Conservation (phyloP, 2,329 filamentous ascomycete species). For the Pleurostoma richardsiae region DNA sequence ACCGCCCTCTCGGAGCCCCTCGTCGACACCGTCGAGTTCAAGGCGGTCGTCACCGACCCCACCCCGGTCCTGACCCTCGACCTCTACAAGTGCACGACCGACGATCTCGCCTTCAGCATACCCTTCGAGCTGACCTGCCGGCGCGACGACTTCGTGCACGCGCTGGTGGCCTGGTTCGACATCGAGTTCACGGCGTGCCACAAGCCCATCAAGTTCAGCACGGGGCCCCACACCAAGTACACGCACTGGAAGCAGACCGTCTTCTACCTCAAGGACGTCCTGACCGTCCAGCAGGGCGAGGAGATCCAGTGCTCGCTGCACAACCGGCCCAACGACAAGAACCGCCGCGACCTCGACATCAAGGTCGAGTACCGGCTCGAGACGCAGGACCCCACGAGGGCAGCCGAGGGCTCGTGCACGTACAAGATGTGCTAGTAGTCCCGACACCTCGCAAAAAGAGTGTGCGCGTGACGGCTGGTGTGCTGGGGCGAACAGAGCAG, state of each 20-base stretch:
- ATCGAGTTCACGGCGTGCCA: slow-evolving; percentile 98
- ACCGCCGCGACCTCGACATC: slow-evolving; percentile 92
- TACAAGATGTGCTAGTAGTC: slow-evolving; percentile 70
- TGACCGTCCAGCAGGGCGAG: slow-evolving; percentile 88
- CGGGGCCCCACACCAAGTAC: slow-evolving; percentile 96
- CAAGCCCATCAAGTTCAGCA: slow-evolving; percentile 95
- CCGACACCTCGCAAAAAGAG: background rate
- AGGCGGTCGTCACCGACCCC: slow-evolving; percentile 93
- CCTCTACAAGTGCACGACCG: slow-evolving; percentile 81
- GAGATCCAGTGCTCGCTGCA: slow-evolving; percentile 66
- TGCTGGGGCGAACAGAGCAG: too few relatives aligned
- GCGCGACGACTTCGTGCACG: slow-evolving; percentile 92
- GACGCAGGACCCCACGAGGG: slow-evolving; percentile 67
- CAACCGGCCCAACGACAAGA: slow-evolving; percentile 89
- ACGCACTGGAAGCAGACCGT: slow-evolving; percentile 99
- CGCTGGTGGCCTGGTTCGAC: slow-evolving; percentile 97
- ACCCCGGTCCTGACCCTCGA: slow-evolving; percentile 81
- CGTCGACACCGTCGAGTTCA: slow-evolving; percentile 95
- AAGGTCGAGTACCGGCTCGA: slow-evolving; percentile 76
- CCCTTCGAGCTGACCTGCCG: slow-evolving; percentile 73
- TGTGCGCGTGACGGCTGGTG: too few relatives aligned
- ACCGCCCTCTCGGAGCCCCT: slow-evolving; percentile 93
- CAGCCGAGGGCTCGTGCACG: slow-evolving; percentile 62
- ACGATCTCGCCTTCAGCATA: slow-evolving; percentile 77
- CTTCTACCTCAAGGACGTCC: slow-evolving; percentile 90